Conservation (phyloP, 306 rosid genomes). For the Gynostemma pentaphyllum region DNA sequence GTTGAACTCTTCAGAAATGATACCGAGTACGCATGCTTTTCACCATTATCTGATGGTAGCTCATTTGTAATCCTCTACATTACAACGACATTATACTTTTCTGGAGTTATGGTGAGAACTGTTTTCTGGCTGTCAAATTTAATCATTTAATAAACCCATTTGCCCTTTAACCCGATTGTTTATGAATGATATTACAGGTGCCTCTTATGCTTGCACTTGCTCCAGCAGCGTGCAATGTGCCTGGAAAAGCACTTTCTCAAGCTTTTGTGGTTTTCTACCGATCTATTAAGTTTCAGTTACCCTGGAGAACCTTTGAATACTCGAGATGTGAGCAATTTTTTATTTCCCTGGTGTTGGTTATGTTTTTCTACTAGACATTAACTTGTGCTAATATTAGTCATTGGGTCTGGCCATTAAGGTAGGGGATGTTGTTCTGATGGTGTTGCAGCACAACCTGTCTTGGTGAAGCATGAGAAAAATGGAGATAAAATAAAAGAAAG, state of each 20-base stretch:
- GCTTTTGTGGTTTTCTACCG: conserved; percentile 88
- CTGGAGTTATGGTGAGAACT: conserved; percentile 94
- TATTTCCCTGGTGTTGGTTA: conserved; percentile 7
- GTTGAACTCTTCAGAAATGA: conserved; percentile 9
- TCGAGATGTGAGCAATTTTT: conserved; percentile 33
- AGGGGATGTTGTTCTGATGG: conserved; percentile 42
- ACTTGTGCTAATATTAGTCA: conserved; percentile 11
- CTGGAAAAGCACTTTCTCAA: conserved; percentile 97
- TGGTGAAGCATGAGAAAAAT: conserved; percentile 49
- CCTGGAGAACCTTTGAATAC: conserved; percentile 37
- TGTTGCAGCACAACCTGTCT: conserved; percentile 31
- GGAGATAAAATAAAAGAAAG: conserved; percentile 70
- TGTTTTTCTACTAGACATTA: conserved; percentile 6
- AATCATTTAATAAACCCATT: neutral
- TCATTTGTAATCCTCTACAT: conserved; percentile 81
- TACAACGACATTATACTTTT: conserved; percentile 78
- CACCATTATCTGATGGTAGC: conserved; percentile 92
- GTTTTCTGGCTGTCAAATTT: conserved; percentile 12
- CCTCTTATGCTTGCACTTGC: conserved; percentile 97
- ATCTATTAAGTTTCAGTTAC: conserved; percentile 85
- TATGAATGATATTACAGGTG: conserved; percentile 46
- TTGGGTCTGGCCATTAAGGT: conserved; percentile 40
- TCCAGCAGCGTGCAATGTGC: conserved; percentile 95
- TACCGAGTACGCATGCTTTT: conserved; percentile 70
- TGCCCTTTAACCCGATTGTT: conserved; percentile 10